Evolutionary conservation across 2,329 filamentous ascomycete genomes (phyloP).

Genomic region (Hypocreales sp.): DNA sequence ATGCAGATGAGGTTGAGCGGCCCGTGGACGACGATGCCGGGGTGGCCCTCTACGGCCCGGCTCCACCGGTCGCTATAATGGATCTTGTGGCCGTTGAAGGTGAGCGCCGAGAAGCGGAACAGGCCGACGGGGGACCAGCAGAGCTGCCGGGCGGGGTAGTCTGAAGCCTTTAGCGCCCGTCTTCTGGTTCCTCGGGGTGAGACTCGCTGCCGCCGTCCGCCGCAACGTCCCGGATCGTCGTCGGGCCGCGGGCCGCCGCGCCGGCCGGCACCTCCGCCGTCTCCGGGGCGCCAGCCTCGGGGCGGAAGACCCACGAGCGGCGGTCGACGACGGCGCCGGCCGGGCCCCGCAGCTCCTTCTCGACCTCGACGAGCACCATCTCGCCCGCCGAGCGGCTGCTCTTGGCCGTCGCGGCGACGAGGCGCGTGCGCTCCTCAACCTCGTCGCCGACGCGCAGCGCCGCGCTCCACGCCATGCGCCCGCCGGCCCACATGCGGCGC

Average conservation of each 20-base stretch:
- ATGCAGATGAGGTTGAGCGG: conserved; percentile 63
- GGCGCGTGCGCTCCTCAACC: conserved; percentile 38
- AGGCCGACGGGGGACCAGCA: conserved; percentile 35
- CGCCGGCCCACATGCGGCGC: conserved; percentile 53
- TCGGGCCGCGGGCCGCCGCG: conserved; percentile 9
- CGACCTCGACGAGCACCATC: conserved; percentile 50
- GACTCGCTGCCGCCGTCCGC: conserved; percentile 5
- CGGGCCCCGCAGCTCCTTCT: conserved; percentile 40
- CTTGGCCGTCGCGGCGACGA: conserved; percentile 39
- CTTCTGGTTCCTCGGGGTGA: no score
- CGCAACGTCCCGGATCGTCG: conserved; percentile 10
- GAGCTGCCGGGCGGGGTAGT: conserved; percentile 13
- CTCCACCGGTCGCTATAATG: conserved; percentile 62
- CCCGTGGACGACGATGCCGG: conserved; percentile 61
- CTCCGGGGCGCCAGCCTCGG: conserved; percentile 15
- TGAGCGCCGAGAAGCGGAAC: conserved; percentile 72
- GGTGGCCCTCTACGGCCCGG: conserved; percentile 50
- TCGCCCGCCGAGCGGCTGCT: conserved; percentile 36
- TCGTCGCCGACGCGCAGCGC: conserved; percentile 36
- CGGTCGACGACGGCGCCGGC: conserved; percentile 38
- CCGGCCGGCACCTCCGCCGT: no score
- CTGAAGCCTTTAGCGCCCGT: conserved; percentile 2
- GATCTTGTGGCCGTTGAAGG: conserved; percentile 76
- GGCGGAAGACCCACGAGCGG: conserved; percentile 33
- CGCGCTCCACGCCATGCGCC: conserved; percentile 38